Percentiles rank a stretch among this genome's conserved stretches.
Evolutionary conservation across 495 filamentous ascomycete species (phyloP).

Genomic region (Aspergillus biplanus): DNA sequence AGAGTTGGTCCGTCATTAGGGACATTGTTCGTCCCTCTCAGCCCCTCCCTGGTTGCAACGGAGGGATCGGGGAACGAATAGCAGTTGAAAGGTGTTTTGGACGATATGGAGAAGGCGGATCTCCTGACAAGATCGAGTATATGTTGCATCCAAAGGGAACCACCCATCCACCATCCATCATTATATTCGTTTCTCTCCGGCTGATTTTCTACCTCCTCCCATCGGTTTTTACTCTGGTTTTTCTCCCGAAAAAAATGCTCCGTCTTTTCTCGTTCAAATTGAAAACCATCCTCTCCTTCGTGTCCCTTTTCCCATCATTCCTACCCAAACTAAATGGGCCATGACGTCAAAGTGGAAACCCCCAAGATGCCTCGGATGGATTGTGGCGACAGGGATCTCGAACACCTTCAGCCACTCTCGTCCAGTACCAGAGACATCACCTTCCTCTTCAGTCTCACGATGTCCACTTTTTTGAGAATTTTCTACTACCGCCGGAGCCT

Average conservation of each 20-base stretch:
- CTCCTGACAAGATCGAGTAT: not conserved
- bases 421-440: conserved; percentile 15
- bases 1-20: not conserved
- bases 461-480: conserved; percentile 17
- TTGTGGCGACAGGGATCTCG: conserved; percentile 22
- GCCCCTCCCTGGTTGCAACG: not conserved
- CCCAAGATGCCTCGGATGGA: conserved; percentile 12
- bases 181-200: not conserved
- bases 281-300: not conserved
- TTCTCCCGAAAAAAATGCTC: not conserved
- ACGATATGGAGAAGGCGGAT: not conserved
- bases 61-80: not conserved
- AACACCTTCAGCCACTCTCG: conserved; percentile 18
- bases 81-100: no score
- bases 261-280: not conserved
- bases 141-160: not conserved
- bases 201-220: not conserved
- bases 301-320: not conserved
- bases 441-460: conserved; percentile 18
- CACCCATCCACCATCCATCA: not conserved
- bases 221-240: not conserved
- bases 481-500: conserved; percentile 17
- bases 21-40: conserved; percentile 8
- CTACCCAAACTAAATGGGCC: not conserved
- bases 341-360: conserved; percentile 23